Base-by-base conservation (phyloP, 164 flowering plant species). In the Kalanchoe fedtschenkoi region DNA sequence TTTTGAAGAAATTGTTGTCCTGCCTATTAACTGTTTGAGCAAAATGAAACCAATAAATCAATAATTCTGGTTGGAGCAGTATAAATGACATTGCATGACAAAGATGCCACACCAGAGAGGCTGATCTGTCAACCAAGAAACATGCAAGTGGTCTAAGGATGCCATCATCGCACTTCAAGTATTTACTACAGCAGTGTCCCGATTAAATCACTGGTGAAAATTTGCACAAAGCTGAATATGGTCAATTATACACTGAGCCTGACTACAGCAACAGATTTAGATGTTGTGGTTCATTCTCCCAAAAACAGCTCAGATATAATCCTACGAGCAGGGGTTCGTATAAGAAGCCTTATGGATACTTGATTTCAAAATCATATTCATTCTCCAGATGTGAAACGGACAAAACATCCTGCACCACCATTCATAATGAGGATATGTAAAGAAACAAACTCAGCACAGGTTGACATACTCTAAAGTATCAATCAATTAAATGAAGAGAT, bases 21-120 rank as follows among this genome's bases (percentile, higher is more conserved):
- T 24, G 56, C 56, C 56, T 51, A 51, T 11, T 51, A 51, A 51
- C 32, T 51, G 32, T 32, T 51, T 26, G 56, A 47, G 54, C 16
- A 11, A 51, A 24, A 24, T 17, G 32, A 51, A 51, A 30, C 56
- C 32, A 26, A 13, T 26, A 51, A 51, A 30, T 32, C 32, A 26
- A 13, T 26, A 11, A 51, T 10, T 30, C 8, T 51, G 56, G 2
- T 30, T 10, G 24, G 32, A 24, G 32, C 56, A 51, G 32, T 11
- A 51, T 17, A 51, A 26, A 28, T 51, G 17, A 26, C 56, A 51
- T 26, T 29, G 33, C 56, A 51, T 26, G 26, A 26, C 15, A 51
- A 28, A 51, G 56, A 51, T 4, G 56, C 33, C 28, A 51, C 56
- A 37, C 32, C 32, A 11, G 56, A 51, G 32, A 51, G 56, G 13